A percentile compares a stretch with the other conserved stretches of the same genome.
These are phyloP conservation scores for Calonectria crousiana DNA, from an alignment of 2,329 filamentous ascomycete genomes.

Conservation along the genomic window DNA sequence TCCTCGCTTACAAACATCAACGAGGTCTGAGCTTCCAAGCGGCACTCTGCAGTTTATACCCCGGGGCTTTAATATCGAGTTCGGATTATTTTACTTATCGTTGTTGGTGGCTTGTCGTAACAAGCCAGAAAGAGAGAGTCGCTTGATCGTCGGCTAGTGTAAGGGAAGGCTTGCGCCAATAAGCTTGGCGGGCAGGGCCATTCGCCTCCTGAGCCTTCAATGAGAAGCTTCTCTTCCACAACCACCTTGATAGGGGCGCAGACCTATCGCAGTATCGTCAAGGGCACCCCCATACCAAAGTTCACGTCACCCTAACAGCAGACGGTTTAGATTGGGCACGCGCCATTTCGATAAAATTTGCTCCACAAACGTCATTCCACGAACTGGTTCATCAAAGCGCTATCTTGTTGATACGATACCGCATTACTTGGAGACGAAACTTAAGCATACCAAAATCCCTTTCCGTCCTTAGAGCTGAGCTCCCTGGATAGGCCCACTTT, in stretches of 20 bases:
- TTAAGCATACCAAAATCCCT: too few species aligned
- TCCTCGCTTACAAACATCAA: background rate
- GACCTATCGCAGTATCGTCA: constrained; percentile 1
- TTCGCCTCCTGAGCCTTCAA: background rate
- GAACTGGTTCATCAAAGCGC: constrained; percentile 30
- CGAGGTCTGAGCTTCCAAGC: background rate
- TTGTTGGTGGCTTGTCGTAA: background rate
- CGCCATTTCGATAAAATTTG: constrained; percentile 17
- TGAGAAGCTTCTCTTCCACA: background rate
- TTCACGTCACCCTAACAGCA: background rate
- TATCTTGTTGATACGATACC: constrained; percentile 39
- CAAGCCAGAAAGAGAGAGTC: background rate
- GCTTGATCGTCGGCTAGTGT: background rate
- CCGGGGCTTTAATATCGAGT: background rate
- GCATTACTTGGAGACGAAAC: too few species aligned
- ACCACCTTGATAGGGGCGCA: background rate
- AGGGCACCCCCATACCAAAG: background rate
- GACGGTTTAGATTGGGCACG: constrained; percentile 14
- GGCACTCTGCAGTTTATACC: background rate
- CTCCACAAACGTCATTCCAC: constrained; percentile 43
- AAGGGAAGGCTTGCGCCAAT: background rate
- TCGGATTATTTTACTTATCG: background rate
- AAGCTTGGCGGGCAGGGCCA: background rate
- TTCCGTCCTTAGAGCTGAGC: too few species aligned
- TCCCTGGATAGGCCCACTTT: too few species aligned